Base-by-base conservation (phyloP, 129 eudicot genomes). In the Chrysanthemum makinoi region DNA sequence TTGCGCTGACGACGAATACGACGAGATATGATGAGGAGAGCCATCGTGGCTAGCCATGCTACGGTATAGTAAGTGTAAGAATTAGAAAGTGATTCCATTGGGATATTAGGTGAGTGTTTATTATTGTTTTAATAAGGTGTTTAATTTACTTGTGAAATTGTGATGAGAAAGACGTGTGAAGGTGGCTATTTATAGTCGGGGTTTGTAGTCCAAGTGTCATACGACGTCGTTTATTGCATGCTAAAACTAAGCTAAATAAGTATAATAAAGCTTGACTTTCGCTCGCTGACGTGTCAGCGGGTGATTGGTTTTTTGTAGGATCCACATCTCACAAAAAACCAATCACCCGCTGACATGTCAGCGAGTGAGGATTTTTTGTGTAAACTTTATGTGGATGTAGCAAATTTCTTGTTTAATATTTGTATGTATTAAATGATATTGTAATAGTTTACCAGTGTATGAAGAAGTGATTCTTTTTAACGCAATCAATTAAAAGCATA, bases 21-120 rank as follows among this genome's bases (percentile, higher is more conserved):
- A 75, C 53, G 72, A 6, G 81, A 19, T 8, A 86, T 55, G 68
- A 81, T 73, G 28, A 83, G 26, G 58, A 84, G 63, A 0, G 75
- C 70, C 5, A 72, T 51, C 1, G 82, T 58, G 17, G 83, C 81
- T 24, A 83, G 72, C 72, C 79, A 82, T 57, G 81, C 76, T 48
- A 22, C 72, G 56, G 71, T 56, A 35, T 68, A 80, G 3, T 80
- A 54, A 59, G 74, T 39, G 51, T 62, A 62, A 65, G 2, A 39
- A 39, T 39, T 6, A 39, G 80, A 59, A 26, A 57, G 24, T 48
- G 62, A 33, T 10, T 84, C 85, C 88, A 84, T 83, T 64, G 50
- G 22, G 3, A 22, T 18, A 18, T 43, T 14, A 71, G 47, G 16
- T 7, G 3, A 64, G 56, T 2, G 57, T 28, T 64, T 66, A 3